A percentile compares a stretch with the other conserved stretches of the same genome.
Conservation (phyloP, 768 basidiomycete species). For the Lentinula guzmanii region DNA sequence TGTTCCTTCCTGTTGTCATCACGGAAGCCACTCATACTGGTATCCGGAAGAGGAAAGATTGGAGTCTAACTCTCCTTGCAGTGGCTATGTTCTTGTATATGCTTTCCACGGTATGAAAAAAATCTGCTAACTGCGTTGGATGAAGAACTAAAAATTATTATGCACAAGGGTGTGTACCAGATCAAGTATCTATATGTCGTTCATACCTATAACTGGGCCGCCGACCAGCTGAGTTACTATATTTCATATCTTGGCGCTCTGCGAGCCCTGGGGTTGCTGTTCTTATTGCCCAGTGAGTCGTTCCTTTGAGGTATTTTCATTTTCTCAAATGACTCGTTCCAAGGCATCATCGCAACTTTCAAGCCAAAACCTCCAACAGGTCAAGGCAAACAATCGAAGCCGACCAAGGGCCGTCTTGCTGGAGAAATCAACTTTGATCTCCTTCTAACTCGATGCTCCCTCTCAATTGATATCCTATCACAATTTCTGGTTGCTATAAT, state of each 20-base stretch:
- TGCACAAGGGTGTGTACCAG: slow-evolving; percentile 60
- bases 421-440: slow-evolving; percentile 72
- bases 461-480: slow-evolving; percentile 61
- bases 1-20: slow-evolving; percentile 62
- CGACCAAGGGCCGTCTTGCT: slow-evolving; percentile 48
- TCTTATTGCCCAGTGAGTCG: slow-evolving; percentile 34
- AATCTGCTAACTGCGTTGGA: neutral
- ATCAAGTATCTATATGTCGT: slow-evolving; percentile 79
- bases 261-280: slow-evolving; percentile 55
- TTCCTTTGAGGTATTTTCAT: neutral
- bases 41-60: slow-evolving; percentile 53
- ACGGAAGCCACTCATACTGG: slow-evolving; percentile 29
- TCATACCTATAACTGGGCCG: slow-evolving; percentile 66
- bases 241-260: slow-evolving; percentile 61
- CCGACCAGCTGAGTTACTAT: slow-evolving; percentile 71
- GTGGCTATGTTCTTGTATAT: slow-evolving; percentile 53
- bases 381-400: slow-evolving; percentile 28
- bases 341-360: slow-evolving; percentile 59
- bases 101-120: slow-evolving; percentile 55
- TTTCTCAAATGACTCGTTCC: neutral
- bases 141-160: neutral
- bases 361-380: slow-evolving; percentile 31
- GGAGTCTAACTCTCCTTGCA: slow-evolving; percentile 74
- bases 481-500: slow-evolving; percentile 52
- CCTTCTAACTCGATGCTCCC: slow-evolving; percentile 49